A percentile compares a stretch with the other conserved stretches of the same genome.
Conservation (phyloP, 208 protist species). For the Herpetomonas samuelpessoai region DNA sequence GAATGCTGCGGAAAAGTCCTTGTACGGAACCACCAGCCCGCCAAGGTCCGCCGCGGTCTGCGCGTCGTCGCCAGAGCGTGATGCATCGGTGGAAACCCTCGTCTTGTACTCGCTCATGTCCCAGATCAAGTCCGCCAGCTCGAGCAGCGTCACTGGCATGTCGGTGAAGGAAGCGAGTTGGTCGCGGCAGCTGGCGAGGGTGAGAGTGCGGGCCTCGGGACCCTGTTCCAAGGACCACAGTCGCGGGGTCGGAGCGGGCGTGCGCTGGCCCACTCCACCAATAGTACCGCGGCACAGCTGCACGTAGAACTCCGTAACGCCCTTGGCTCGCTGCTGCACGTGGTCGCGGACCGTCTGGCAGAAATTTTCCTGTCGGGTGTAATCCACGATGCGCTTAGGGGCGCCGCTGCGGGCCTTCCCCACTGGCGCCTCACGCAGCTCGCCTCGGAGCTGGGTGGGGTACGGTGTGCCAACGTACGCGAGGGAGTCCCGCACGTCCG, state of each 20-base stretch:
- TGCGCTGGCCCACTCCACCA: slow-evolving; percentile 22
- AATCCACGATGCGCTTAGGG: slow-evolving; percentile 26
- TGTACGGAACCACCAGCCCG: slow-evolving; percentile 38
- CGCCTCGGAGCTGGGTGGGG: slow-evolving; percentile 33
- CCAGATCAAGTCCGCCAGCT: slow-evolving; percentile 70
- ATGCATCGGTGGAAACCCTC: background rate
- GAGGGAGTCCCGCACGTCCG: slow-evolving; percentile 33
- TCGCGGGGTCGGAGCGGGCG: slow-evolving; percentile 10
- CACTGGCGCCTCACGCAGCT: slow-evolving; percentile 14
- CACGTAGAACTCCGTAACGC: slow-evolving; percentile 77
- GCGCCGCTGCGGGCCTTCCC: slow-evolving; percentile 12
- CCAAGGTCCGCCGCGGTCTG: slow-evolving; percentile 19
- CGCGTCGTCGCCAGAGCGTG: background rate
- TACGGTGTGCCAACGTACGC: slow-evolving; percentile 20
- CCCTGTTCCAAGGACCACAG: slow-evolving; percentile 47
- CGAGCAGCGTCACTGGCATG: slow-evolving; percentile 42
- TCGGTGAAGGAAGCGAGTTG: slow-evolving; percentile 70
- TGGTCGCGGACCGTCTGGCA: slow-evolving; percentile 74
- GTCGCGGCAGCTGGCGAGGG: slow-evolving; percentile 50
- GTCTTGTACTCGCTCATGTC: slow-evolving; percentile 18
- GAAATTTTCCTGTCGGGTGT: slow-evolving; percentile 61
- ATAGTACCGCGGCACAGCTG: slow-evolving; percentile 59
- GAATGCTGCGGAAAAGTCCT: slow-evolving; percentile 67
- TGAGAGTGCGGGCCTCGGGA: slow-evolving; percentile 31
- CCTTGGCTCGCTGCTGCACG: slow-evolving; percentile 53